Base-by-base conservation (phyloP, 176 grass and related monocot genomes). In the Oryza officinalis region DNA sequence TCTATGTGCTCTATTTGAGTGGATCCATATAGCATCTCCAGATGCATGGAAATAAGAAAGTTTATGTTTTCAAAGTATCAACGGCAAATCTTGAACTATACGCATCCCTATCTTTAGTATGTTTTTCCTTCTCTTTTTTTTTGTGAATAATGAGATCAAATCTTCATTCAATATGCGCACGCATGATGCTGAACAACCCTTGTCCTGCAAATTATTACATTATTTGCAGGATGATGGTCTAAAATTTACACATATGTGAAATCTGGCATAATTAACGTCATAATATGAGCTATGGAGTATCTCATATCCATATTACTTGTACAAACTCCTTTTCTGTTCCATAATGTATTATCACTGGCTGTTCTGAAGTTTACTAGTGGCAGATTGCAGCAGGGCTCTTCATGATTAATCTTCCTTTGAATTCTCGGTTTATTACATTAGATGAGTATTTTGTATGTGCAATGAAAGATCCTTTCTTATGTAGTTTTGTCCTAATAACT, bases 321-420 rank as follows among this genome's bases (percentile, higher is more conserved):
- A 10, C 12, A 46, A 32, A 61, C 57, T 25, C 57, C 22, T 28
- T 64, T 23, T 13, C 65, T 31, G 63, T 20, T 75, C 5, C 44
- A n/a, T 46, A 49, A 65, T 67, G 13, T 67, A 66, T 33, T 75
- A 18, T 54, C 30, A 75, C 40, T 72, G 22, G 33, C 67, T 83
- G 9, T 68, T 84, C 78, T 71, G 57, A 47, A 67, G 60, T 43
- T 78, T 27, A n/a, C 69, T 45, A 83, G 35, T 59, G 74, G 63
- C 43, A 72, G 27, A 37, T 80, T 35, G 44, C 46, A 2, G 44
- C 22, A 2, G 27, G 32, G 11, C 81, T 79, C 68, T 50, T 73
- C 13, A 67, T 49, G 15, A 10, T 31, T 74, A 27, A 18, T 83
- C 60, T 75, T 52, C 28, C 41, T 52, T 83, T 74, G 50, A 67